These are phyloP conservation scores for Lathyrus sativus DNA, from an alignment of 306 rosid genomes.

Conservation along the genomic window DNA sequence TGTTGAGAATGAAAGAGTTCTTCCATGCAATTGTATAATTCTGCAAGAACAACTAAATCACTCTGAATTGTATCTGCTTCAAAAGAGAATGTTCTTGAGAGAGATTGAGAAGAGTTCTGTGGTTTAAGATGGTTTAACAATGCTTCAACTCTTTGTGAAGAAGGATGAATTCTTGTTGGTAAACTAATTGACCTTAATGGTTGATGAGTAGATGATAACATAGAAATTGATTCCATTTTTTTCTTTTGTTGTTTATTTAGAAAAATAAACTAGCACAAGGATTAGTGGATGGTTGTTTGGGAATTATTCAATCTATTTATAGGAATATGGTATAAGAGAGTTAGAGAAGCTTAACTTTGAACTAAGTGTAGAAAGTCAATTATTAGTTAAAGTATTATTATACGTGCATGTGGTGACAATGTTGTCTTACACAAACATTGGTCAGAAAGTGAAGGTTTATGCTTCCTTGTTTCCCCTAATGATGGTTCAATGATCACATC, in stretches of 20 bases:
- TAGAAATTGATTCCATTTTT: slow-evolving; percentile 42
- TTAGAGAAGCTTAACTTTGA: not conserved
- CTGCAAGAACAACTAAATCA: slow-evolving; percentile 55
- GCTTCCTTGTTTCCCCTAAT: too few relatives aligned
- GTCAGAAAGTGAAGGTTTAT: slow-evolving; percentile 11
- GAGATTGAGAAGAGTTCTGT: slow-evolving; percentile 8
- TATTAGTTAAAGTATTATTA: not conserved
- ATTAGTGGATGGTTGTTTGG: slow-evolving; percentile 35
- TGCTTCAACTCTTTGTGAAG: slow-evolving; percentile 56
- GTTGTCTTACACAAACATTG: slow-evolving; percentile 36
- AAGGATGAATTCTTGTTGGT: slow-evolving; percentile 69
- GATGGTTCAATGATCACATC: too few relatives aligned
- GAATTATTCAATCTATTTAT: slow-evolving; percentile 42
- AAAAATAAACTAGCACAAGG: slow-evolving; percentile 32
- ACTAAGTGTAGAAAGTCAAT: not conserved
- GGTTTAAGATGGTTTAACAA: slow-evolving; percentile 51
- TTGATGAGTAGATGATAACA: slow-evolving; percentile 32
- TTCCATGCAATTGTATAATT: slow-evolving; percentile 56
- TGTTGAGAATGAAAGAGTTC: slow-evolving; percentile 56
- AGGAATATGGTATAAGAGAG: slow-evolving; percentile 35
- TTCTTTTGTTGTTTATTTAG: slow-evolving; percentile 5
- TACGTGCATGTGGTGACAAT: slow-evolving; percentile 50
- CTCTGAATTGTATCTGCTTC: slow-evolving; percentile 44
- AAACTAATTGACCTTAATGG: slow-evolving; percentile 77
- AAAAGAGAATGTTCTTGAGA: slow-evolving; percentile 25